These are phyloP conservation scores for Torulaspora gathmanii DNA, from an alignment of 805 yeast genomes.

Conservation along the genomic window DNA sequence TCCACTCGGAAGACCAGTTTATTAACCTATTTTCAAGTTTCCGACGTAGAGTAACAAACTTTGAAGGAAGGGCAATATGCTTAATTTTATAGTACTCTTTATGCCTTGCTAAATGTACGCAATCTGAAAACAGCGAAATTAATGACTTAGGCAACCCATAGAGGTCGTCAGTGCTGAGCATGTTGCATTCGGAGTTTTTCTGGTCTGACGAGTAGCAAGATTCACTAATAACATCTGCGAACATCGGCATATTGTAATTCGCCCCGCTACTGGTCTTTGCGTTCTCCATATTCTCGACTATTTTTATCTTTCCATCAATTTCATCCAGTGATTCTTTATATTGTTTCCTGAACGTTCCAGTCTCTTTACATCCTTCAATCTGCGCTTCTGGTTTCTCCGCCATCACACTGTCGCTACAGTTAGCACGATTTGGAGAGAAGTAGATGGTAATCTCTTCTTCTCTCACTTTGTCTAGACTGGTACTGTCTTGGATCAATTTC, in stretches of 20 bases:
- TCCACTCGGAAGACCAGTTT: conserved; percentile 77
- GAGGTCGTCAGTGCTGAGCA: conserved; percentile 69
- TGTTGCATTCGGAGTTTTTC: conserved; percentile 48
- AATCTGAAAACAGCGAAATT: conserved; percentile 65
- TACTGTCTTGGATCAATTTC: conserved; percentile 72
- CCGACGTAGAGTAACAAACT: conserved; percentile 22
- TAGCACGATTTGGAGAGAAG: not conserved
- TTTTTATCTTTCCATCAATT: conserved; percentile 45
- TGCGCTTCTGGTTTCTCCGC: not conserved
- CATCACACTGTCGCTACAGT: not conserved
- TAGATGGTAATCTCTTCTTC: conserved; percentile 27
- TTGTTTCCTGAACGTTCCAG: conserved; percentile 10
- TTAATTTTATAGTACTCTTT: conserved; percentile 45
- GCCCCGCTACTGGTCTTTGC: not conserved
- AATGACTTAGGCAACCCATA: conserved; percentile 83
- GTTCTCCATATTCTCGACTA: conserved; percentile 19
- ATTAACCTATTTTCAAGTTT: conserved; percentile 48
- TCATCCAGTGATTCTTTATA: conserved; percentile 37
- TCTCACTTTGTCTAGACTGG: conserved; percentile 37
- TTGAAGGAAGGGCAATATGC: conserved; percentile 22
- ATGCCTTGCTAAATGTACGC: conserved; percentile 60
- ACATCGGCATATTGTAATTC: conserved; percentile 31
- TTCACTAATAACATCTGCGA: conserved; percentile 41
- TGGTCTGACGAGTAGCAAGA: conserved; percentile 35
- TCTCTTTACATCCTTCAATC: not conserved